These are phyloP conservation scores for Corylus avellana DNA, from an alignment of 306 rosid genomes.

Conservation along the genomic window DNA sequence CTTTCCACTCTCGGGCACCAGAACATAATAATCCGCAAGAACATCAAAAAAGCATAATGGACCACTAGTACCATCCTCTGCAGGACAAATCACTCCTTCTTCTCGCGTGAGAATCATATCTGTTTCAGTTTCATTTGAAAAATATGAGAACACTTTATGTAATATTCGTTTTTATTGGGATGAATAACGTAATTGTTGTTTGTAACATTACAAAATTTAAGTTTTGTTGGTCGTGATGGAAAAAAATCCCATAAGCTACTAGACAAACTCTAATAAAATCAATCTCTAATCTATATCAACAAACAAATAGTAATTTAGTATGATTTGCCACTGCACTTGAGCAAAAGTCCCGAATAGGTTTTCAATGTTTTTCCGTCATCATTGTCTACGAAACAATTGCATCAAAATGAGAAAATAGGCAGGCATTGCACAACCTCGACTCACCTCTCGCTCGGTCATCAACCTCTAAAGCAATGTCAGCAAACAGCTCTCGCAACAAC, in stretches of 20 bases:
- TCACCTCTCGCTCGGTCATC: conserved; percentile 92
- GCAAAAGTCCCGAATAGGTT: neutral
- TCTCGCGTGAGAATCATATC: conserved; percentile 75
- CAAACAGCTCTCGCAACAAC: conserved; percentile 90
- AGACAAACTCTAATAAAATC: neutral
- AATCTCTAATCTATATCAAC: neutral
- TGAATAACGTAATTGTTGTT: neutral
- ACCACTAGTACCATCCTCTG: conserved; percentile 43
- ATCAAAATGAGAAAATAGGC: neutral
- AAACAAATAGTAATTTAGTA: neutral
- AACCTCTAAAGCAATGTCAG: conserved; percentile 88
- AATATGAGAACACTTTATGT: conserved; percentile 19
- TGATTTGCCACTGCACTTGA: neutral
- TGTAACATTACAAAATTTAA: conserved; percentile 19
- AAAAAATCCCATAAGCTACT: neutral
- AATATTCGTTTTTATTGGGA: too few relatives aligned
- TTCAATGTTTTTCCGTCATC: neutral
- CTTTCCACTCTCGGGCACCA: conserved; percentile 70
- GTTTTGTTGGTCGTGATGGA: neutral
- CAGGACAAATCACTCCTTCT: conserved; percentile 70
- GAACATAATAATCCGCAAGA: conserved; percentile 88
- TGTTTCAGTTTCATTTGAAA: conserved; percentile 36
- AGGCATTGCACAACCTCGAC: conserved; percentile 21
- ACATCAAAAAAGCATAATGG: conserved; percentile 82
- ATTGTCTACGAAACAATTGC: neutral